phyloP scores from a whole-genome alignment of 1,284 basidiomycete genomes.

The Pseudozyma sp. region DNA sequence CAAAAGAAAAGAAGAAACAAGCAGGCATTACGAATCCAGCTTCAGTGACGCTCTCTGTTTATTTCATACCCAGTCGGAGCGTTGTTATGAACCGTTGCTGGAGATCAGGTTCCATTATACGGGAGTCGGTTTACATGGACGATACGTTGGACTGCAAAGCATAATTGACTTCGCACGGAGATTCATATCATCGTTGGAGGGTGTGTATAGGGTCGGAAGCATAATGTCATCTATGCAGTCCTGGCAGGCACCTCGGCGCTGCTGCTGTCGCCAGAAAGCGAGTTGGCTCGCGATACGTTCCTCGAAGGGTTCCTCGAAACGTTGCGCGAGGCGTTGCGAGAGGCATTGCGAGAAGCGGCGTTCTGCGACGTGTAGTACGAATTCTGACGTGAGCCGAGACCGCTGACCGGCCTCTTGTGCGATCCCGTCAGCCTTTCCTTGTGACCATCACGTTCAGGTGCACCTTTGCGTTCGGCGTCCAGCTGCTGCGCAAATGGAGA shows the following conservation, averaged over 20 bases:
- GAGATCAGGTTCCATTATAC: too few relatives aligned
- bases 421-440: constrained; percentile 23
- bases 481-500: constrained; percentile 45
- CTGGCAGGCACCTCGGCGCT: constrained; percentile 24
- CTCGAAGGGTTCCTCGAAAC: constrained; percentile 24
- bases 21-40: too few relatives aligned
- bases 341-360: constrained; percentile 36
- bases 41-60: too few relatives aligned
- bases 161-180: too few relatives aligned
- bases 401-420: constrained; percentile 27
- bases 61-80: too few relatives aligned
- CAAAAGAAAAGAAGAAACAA: too few relatives aligned
- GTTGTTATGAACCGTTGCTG: too few relatives aligned
- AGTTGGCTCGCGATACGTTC: constrained; percentile 36
- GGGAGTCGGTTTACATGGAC: too few relatives aligned
- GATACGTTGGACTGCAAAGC: too few relatives aligned
- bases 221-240: constrained; percentile 12
- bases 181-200: too few relatives aligned
- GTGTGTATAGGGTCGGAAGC: not conserved
- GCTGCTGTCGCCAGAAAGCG: constrained; percentile 33
- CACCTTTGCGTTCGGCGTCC: constrained; percentile 18
- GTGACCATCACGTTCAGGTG: constrained; percentile 13
- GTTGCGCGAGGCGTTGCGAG: constrained; percentile 27
- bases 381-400: constrained; percentile 34
- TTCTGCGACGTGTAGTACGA: constrained; percentile 42